These are phyloP conservation scores for Paralagenidium karlingii DNA, from an alignment of 352 stramenopile species.

Conservation along the genomic window DNA sequence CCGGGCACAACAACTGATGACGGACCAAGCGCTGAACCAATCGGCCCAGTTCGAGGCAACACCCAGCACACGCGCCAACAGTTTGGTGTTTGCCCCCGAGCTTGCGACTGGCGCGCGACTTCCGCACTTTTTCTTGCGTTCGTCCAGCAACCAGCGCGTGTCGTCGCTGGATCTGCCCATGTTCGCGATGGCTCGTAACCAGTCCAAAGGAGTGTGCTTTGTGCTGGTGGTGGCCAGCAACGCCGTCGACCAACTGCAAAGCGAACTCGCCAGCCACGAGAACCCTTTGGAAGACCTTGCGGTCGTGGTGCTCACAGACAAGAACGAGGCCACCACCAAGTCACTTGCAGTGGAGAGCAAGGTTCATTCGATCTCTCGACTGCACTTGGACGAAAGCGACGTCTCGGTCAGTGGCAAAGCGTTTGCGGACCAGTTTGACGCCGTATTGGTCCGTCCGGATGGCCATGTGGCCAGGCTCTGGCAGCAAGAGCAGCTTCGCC, in stretches of 20 bases:
- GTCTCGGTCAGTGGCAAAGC: conserved; percentile 22
- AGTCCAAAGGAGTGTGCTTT: not conserved
- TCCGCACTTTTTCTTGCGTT: conserved; percentile 47
- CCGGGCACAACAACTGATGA: conserved; percentile 41
- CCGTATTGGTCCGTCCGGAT: conserved; percentile 64
- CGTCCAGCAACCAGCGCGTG: conserved; percentile 6
- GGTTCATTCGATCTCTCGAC: not conserved
- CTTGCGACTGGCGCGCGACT: conserved; percentile 48
- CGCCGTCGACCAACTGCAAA: conserved; percentile 4
- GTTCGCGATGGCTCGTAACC: not conserved
- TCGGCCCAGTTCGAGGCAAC: conserved; percentile 25
- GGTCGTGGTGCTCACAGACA: conserved; percentile 1
- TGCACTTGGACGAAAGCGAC: conserved; percentile 3
- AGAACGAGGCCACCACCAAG: no score
- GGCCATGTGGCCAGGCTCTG: conserved; percentile 65
- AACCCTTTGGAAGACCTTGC: conserved; percentile 4
- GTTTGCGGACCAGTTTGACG: conserved; percentile 19
- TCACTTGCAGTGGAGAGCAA: not conserved
- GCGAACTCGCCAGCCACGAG: not conserved
- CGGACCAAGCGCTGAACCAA: conserved; percentile 32
- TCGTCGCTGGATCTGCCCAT: conserved; percentile 36
- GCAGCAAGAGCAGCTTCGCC: no score
- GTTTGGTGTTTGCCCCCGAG: conserved; percentile 22
- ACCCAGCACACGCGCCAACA: conserved; percentile 1
- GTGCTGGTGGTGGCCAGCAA: conserved; percentile 34